Evolutionary conservation across 169 alveolate species (phyloP).

Genomic region (Eimeria acervulina): DNA sequence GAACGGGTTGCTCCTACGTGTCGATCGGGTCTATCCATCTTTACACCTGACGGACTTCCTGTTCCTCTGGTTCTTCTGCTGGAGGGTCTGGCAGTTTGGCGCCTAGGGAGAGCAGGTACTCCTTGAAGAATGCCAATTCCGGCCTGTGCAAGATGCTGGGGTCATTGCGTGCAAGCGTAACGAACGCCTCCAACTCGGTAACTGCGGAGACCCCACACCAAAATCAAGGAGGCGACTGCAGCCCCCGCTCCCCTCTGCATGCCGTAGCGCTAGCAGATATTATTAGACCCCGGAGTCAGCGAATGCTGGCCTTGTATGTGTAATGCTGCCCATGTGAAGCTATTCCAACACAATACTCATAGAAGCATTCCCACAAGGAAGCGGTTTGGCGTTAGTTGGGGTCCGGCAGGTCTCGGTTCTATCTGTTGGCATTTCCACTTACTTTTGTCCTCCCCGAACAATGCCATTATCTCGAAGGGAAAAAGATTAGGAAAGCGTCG

Average conservation of each 20-base stretch:
- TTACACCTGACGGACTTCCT: conserved; percentile 49
- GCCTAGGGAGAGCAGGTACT: conserved; percentile 85
- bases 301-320: background rate
- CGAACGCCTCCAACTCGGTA: conserved; percentile 87
- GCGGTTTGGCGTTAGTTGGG: background rate
- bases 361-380: background rate
- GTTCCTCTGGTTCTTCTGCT: conserved; percentile 81
- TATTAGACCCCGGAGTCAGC: background rate
- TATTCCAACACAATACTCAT: too few species aligned
- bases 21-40: too few species aligned
- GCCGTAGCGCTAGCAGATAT: too few species aligned
- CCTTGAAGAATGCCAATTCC: conserved; percentile 87
- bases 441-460: conserved; percentile 58
- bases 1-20: too few species aligned
- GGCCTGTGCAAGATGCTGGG: conserved; percentile 87
- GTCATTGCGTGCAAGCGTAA: conserved; percentile 84
- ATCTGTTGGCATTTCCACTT: background rate
- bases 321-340: background rate
- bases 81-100: conserved; percentile 78
- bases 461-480: conserved; percentile 21
- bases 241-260: background rate
- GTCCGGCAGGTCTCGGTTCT: background rate
- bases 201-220: conserved; percentile 79
- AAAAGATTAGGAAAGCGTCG: background rate
- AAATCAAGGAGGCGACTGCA: background rate